Conservation (phyloP, 257 asterid species). For the Cynanchum wilfordii region DNA sequence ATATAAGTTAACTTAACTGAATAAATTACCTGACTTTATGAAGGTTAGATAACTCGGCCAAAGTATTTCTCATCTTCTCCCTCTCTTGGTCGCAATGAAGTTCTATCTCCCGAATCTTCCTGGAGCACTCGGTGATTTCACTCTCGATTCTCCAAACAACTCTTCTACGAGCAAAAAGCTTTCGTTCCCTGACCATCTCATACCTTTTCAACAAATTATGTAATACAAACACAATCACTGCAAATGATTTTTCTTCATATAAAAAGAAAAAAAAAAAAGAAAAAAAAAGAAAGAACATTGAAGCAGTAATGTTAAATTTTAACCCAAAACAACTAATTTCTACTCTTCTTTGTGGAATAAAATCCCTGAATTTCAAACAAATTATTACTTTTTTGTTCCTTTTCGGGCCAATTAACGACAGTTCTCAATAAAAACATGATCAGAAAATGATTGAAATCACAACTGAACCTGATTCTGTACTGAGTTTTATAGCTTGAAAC, state of each 20-base stretch:
- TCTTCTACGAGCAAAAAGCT: conserved; percentile 60
- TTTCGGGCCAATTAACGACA: neutral
- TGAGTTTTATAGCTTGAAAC: conserved; percentile 32
- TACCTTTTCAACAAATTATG: conserved; percentile 18
- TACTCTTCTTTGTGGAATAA: neutral
- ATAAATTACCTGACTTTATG: conserved; percentile 46
- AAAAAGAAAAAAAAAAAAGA: no score
- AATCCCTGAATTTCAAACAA: neutral
- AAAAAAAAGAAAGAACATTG: neutral
- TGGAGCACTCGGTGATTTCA: conserved; percentile 39
- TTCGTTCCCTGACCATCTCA: conserved; percentile 55
- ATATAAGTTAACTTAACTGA: neutral
- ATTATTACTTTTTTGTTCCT: neutral
- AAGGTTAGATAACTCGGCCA: conserved; percentile 50
- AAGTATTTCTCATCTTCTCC: conserved; percentile 42
- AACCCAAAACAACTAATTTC: neutral
- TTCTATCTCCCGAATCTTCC: conserved; percentile 50
- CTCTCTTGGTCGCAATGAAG: conserved; percentile 41
- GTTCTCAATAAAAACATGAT: neutral
- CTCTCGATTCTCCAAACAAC: conserved; percentile 68
- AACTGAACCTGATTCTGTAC: conserved; percentile 55
- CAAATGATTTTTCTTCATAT: neutral
- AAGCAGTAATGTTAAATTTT: neutral
- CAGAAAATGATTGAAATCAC: neutral
- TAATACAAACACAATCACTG: neutral